These are phyloP conservation scores for Penicillium herquei DNA, from an alignment of 495 filamentous ascomycete species.

Conservation along the genomic window DNA sequence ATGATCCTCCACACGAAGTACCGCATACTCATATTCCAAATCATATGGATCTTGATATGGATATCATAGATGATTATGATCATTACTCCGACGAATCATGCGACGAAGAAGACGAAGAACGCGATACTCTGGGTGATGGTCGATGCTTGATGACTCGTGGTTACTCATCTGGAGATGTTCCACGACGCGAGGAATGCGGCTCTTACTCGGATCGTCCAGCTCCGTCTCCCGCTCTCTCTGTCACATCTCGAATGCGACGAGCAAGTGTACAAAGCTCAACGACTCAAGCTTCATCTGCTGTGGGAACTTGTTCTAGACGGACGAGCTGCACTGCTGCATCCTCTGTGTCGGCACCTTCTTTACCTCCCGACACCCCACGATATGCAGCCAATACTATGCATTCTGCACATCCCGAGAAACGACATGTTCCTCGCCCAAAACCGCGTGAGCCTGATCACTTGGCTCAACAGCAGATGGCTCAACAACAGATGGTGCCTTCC, in stretches of 20 bases:
- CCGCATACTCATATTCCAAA: not conserved
- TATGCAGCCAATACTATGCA: conserved; percentile 13
- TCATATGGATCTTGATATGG: not conserved
- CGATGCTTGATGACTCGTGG: conserved; percentile 5
- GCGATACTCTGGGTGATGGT: conserved; percentile 16
- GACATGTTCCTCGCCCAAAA: conserved; percentile 21
- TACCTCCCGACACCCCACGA: conserved; percentile 31
- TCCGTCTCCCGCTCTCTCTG: conserved; percentile 41
- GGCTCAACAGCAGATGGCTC: conserved; percentile 32
- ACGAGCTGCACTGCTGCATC: conserved; percentile 39
- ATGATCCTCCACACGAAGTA: not conserved
- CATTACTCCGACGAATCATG: conserved; percentile 22
- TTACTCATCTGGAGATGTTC: conserved; percentile 11
- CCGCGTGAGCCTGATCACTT: conserved; percentile 19
- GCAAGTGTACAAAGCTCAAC: conserved; percentile 34
- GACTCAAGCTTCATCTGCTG: conserved; percentile 25
- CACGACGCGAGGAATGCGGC: conserved; percentile 14
- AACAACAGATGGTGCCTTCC: conserved; percentile 43
- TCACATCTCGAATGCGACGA: conserved; percentile 47
- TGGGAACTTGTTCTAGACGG: conserved; percentile 35
- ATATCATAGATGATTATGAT: conserved; percentile 7
- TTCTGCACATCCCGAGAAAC: conserved; percentile 24
- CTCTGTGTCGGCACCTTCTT: conserved; percentile 28
- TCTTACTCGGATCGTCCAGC: conserved; percentile 24
- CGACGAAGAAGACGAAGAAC: conserved; percentile 22